These are phyloP conservation scores for Raddia distichophylla DNA, from an alignment of 176 grass and related monocot genomes.

Conservation along the genomic window DNA sequence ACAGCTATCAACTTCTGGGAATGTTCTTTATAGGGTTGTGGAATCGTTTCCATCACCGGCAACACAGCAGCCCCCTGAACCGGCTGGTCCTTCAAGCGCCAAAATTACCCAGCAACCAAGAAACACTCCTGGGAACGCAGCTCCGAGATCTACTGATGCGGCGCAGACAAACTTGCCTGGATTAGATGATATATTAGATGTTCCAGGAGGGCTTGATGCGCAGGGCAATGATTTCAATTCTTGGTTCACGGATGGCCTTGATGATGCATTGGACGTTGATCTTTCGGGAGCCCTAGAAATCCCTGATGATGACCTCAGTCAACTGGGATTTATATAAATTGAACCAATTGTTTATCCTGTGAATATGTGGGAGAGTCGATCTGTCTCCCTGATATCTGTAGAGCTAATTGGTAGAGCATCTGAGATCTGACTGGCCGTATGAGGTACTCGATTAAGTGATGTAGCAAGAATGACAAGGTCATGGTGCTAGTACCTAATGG, in stretches of 20 bases:
- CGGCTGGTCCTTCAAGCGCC: neutral
- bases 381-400: neutral
- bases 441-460: conserved; percentile 21
- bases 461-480: conserved; percentile 26
- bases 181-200: conserved; percentile 60
- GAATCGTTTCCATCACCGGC: conserved; percentile 39
- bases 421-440: neutral
- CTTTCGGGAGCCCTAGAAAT: conserved; percentile 61
- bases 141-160: conserved; percentile 27
- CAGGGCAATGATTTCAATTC: conserved; percentile 63
- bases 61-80: conserved; percentile 14
- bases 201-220: conserved; percentile 50
- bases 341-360: conserved; percentile 34
- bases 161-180: conserved; percentile 38
- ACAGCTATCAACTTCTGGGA: conserved; percentile 73
- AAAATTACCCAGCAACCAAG: conserved; percentile 41
- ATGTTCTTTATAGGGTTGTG: conserved; percentile 58
- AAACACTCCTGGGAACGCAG: conserved; percentile 7
- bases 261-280: conserved; percentile 61
- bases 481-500: conserved; percentile 6
- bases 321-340: conserved; percentile 63
- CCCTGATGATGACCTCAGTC: conserved; percentile 67
- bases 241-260: conserved; percentile 55
- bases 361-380: conserved; percentile 29
- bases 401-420: neutral